Evolutionary conservation across 495 filamentous ascomycete genomes (phyloP), one percentile per base, ranked within the genome.

Genomic region (Talaromyces proteolyticus): DNA sequence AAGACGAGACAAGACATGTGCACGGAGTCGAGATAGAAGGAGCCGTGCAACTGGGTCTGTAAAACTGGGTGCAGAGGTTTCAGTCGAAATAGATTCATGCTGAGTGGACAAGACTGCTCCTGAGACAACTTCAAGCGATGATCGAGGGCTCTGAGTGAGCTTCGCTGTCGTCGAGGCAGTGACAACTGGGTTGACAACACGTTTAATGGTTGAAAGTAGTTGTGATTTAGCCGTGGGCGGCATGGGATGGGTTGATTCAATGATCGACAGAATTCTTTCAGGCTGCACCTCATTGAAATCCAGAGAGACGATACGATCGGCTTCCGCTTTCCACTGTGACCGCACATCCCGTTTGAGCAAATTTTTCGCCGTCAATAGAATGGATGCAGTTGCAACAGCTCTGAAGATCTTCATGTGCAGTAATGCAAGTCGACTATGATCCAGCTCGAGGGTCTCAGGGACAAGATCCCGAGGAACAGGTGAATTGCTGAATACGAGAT

Each of bases 291-390:
- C 77, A 14, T 73, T 68, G 43, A 81, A 72, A 47, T 81, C 72
- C 38, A 80, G 61, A 3, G 72, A 73, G 44, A 86, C 71, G 52
- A 96, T 84, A 4, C 91, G 83, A 26, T 82, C 78, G 0, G 91
- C 89, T 58, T 97, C 90, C 8, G 77, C 73, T 66, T 87, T 91
- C 94, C 94, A 98, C 42, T 89, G 86, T 2, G 79, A 82, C 24
- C 93, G 85, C 17, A 91, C 87, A 64, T 97, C 92, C 18, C 93
- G 86, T 66, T 94, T 95, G 41, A 98, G 82, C 10, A 96, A 75
- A 60, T 95, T 97, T 74, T 98, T 98, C 56, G 88, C 89, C 1
- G 94, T 94, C 25, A 97, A 66, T 6, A 95, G 74, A 48, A 97
- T 91, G 18, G 83, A 78, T 16, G 88, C 88, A 6, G 90, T 80